These are phyloP conservation scores for Zanthoxylum bungeanum DNA, from an alignment of 345 rosid genomes.

Conservation along the genomic window DNA sequence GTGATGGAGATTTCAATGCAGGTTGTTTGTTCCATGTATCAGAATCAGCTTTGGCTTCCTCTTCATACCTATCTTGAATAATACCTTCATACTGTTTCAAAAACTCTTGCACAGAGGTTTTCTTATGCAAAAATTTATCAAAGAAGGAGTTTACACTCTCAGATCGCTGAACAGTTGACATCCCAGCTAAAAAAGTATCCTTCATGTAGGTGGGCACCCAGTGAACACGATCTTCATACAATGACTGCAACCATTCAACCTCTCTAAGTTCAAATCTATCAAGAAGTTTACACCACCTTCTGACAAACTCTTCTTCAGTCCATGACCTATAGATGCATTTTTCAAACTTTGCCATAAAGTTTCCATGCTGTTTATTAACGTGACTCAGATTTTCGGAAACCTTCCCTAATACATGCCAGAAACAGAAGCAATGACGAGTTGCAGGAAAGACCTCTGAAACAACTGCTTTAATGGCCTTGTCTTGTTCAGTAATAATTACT, in stretches of 20 bases:
- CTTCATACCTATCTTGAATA: slow-evolving; percentile 55
- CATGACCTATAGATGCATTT: slow-evolving; percentile 59
- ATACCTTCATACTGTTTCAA: slow-evolving; percentile 44
- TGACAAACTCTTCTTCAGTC: slow-evolving; percentile 47
- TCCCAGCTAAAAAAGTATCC: slow-evolving; percentile 47
- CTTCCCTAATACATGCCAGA: slow-evolving; percentile 49
- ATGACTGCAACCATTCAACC: slow-evolving; percentile 41
- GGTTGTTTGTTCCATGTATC: slow-evolving; percentile 55
- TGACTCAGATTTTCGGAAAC: slow-evolving; percentile 42
- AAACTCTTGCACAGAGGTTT: slow-evolving; percentile 54
- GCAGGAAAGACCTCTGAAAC: slow-evolving; percentile 44
- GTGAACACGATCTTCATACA: slow-evolving; percentile 47
- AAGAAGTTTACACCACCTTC: slow-evolving; percentile 57
- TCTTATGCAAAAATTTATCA: slow-evolving; percentile 57
- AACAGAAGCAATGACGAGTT: slow-evolving; percentile 41
- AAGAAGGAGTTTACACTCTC: slow-evolving; percentile 49
- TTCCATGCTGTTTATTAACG: slow-evolving; percentile 39
- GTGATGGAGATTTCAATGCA: slow-evolving; percentile 48
- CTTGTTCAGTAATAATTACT: slow-evolving; percentile 45
- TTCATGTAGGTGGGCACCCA: slow-evolving; percentile 55
- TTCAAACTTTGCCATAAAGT: slow-evolving; percentile 48
- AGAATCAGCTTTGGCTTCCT: slow-evolving; percentile 53
- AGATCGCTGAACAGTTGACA: slow-evolving; percentile 45
- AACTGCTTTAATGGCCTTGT: slow-evolving; percentile 33
- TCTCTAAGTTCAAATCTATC: slow-evolving; percentile 46